Base-by-base conservation (phyloP, 2,329 filamentous ascomycete species). In the Xylariaceae sp. region DNA sequence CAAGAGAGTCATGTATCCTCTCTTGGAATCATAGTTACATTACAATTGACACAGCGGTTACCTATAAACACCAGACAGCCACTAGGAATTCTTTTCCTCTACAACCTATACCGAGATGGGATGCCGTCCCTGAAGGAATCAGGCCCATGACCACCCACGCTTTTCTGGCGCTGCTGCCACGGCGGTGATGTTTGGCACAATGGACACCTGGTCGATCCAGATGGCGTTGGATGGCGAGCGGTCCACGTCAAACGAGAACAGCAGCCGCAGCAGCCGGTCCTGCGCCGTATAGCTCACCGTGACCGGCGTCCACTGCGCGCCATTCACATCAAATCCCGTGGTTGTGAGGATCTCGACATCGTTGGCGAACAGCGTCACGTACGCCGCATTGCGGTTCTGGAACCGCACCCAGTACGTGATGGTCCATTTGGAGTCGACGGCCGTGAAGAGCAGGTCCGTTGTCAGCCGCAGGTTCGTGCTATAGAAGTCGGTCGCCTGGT, bases 231-330 rank as follows among this genome's bases (percentile, higher is more conserved):
- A 51, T 55, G 53, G 69, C 43, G 44, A 67, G 50, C 46, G 41
- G 24, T 75, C 72, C 19, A 75, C 61, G 13, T 57, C 55, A 22
- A 60, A 57, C 48, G 74, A 74, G 53, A 65, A 45, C 2, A 15
- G 30, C 30, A 35, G 33, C 33, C 18, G 12, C 18, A 48, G 17
- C 35, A 37, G n/a, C 15, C 11, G n/a, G n/a, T 35, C 33, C 8
- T 9, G 8, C 15, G 33, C 33, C 15, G 18, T 8, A 19, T 18
- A 35, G 4, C 7, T 11, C 9, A 18, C 30, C 9, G 19, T 17
- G n/a, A 35, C n/a, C 15, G 12, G 4, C 15, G 17, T 35, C 17
- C 33, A 32, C 13, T n/a, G 13, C 13, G 13, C 8, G 30, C 13
- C 13, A 17, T n/a, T 8, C 13, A 32, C 30, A n/a, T 32, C 30